Evolutionary conservation across 306 rosid genomes (phyloP), one percentile per base, ranked within the genome.

Genomic region (Fragaria ananassa): DNA sequence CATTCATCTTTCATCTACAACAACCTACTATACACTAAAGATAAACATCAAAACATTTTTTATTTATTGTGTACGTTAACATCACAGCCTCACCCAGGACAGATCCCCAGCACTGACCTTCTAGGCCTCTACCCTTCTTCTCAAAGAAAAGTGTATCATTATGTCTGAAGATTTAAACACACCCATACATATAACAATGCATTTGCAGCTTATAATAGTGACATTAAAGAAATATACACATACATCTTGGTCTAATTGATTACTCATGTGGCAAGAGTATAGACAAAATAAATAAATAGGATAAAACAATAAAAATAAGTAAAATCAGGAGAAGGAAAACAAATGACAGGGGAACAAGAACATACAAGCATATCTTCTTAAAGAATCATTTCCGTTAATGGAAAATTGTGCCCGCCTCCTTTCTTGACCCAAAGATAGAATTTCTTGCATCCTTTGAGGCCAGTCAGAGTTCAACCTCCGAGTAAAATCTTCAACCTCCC

Each of bases 401-500:
- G 88, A 76, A 50, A 89, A 74, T 64, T 92, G 88, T 31, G 83
- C 71, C 29, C 80, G 86, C 74, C 85, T 88, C 87, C 92, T 85
- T 74, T 89, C 93, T 75, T 85, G 97, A 83, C 93, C 90, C 74
- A 87, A 79, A 46, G 91, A 88, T 74, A 90, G 80, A 74, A 93
- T 82, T 82, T 92, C 97, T 78, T 88, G 97, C 89, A 88, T 87
- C 83, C 93, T 88, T 81, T 87, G 92, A 37, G 88, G 91, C 98
- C 97, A 93, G 83, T 87, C 91, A 68, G 97, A 88, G 81, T 89
- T 93, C 76, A 91, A 81, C 81, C 92, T 88, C 74, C 92, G 84
- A 14, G 93, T 93, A 71, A 93, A 93, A 87, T 91, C 97, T 82
- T 93, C 96, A 70, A 93, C 97, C 79, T 93, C 97, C 85, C 96